phyloP scores from a whole-genome alignment of 2,329 filamentous ascomycete species.

The Amauroascus verrucosus region DNA sequence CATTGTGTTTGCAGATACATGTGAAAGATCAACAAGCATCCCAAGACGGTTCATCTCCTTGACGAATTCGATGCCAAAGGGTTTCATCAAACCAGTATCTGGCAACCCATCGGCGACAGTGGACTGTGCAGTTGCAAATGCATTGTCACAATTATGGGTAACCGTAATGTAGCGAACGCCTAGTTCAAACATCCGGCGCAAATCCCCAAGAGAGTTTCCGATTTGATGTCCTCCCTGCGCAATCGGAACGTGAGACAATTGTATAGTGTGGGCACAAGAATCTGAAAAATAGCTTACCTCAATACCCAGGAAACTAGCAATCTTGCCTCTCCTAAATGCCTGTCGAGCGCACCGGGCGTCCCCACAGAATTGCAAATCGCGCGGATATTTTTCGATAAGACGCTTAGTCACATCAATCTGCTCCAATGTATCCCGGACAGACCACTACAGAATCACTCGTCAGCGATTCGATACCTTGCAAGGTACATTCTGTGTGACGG shows the following conservation, averaged over 20 bases:
- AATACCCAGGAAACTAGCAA: constrained; percentile 21
- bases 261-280: background rate
- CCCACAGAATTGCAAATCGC: constrained; percentile 20
- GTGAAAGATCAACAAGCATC: constrained; percentile 24
- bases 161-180: constrained; percentile 21
- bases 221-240: constrained; percentile 22
- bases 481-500: background rate
- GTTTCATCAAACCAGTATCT: constrained; percentile 19
- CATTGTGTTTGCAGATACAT: constrained; percentile 22
- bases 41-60: constrained; percentile 24
- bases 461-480: background rate
- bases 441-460: constrained; percentile 5
- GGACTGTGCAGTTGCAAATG: constrained; percentile 22
- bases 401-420: constrained; percentile 23
- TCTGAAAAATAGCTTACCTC: constrained; percentile 15
- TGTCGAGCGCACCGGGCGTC: constrained; percentile 17
- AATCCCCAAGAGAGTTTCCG: constrained; percentile 19
- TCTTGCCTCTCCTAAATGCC: constrained; percentile 18
- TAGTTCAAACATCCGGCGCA: constrained; percentile 15
- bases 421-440: constrained; percentile 23
- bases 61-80: constrained; percentile 19
- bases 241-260: constrained; percentile 5
- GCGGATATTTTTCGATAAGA: constrained; percentile 18
- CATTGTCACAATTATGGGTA: constrained; percentile 25
- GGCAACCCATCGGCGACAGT: constrained; percentile 16